These are phyloP conservation scores for Pyrus communis DNA, from an alignment of 306 rosid genomes.

Conservation along the genomic window DNA sequence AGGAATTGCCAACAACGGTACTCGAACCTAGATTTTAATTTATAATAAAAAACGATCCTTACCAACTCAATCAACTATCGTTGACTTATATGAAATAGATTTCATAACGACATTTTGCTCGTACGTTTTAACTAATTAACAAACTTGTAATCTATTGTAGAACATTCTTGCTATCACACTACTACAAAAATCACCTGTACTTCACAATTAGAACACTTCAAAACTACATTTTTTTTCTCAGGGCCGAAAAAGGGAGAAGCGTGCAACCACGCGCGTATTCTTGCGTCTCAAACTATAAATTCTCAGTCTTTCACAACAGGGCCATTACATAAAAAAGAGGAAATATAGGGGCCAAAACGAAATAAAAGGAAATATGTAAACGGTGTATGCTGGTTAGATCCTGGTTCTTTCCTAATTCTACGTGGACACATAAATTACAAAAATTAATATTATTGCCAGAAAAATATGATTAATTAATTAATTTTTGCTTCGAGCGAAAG, in stretches of 20 bases:
- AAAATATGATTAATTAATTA: neutral
- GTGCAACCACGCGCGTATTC: neutral
- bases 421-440: neutral
- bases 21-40: too few relatives aligned
- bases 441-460: neutral
- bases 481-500: neutral
- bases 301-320: neutral
- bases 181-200: neutral
- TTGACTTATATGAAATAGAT: too few relatives aligned
- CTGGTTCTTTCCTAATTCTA: neutral
- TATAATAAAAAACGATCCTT: too few relatives aligned
- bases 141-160: neutral
- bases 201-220: neutral
- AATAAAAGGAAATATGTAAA: neutral
- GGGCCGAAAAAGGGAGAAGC: neutral
- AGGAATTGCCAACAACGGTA: too few relatives aligned
- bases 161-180: neutral
- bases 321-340: neutral
- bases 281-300: neutral
- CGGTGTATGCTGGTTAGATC: neutral
- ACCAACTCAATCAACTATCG: too few relatives aligned
- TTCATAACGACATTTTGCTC: too few relatives aligned
- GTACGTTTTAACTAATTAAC: neutral
- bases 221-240: neutral
- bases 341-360: neutral